Evolutionary conservation across 2,329 filamentous ascomycete species (phyloP), one percentile per base, ranked within the genome.

Genomic region (Fusarium beomiforme): DNA sequence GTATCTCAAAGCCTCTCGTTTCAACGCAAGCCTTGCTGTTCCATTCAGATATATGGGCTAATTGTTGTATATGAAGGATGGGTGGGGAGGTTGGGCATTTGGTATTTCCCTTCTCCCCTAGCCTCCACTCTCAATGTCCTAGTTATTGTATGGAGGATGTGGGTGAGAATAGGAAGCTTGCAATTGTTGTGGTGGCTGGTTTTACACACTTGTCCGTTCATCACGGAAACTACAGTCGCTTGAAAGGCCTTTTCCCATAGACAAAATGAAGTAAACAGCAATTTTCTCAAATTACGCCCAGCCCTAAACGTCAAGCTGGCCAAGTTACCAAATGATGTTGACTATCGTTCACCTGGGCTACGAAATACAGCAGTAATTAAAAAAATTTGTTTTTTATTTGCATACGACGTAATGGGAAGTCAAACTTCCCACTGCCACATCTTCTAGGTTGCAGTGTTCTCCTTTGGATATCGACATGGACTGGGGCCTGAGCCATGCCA

Each of bases 401-500:
- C 53, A 47, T 42, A 50, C 39, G 43, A 55, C 39, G 47, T 50
- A 62, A 59, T 67, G 37, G 37, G 41, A 34, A 47, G 69, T 51
- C 55, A 64, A 36, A 46, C 62, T 67, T 59, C 60, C 62, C 64
- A 50, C 42, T 26, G 47, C 62, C 53, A 31, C 61, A 61, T 53
- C 59, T 31, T 56, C 62, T 61, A 50, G 55, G 50, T 51, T 59
- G 44, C 37, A 46, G 57, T 39, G 60, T 59, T 60, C 51, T 57
- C 31, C 33, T 50, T 49, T 44, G 47, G 61, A 68, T 74, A 71
- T 74, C 67, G 62, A 60, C 68, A 67, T 71, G 59, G 62, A 64
- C 64, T 64, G 63, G 56, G 58, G 46, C 49, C 60, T 58, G 42
- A 68, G 53, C 67, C 59, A 66, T 62, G 62, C 65, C 72, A 71